Percentiles rank a stretch among this genome's conserved stretches.
Evolutionary conservation across 2,329 filamentous ascomycete species (phyloP).

Genomic region (Aspergillus sp.): DNA sequence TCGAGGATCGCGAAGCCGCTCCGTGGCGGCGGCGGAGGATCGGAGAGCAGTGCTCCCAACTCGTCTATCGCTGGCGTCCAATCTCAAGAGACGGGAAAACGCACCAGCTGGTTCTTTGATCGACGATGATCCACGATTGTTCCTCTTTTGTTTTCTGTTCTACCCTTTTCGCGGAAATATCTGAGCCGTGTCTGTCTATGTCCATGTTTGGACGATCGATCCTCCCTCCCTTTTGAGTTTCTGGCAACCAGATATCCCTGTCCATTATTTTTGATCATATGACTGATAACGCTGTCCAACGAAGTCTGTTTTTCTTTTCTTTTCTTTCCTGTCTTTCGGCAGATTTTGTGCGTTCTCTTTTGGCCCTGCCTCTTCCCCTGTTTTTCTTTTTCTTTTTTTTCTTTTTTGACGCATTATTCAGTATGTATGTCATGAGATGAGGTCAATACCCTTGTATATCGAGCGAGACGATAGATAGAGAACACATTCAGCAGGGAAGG

Average conservation of each 20-base stretch:
- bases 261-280: constrained; percentile 1
- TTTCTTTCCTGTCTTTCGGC: constrained; percentile 1
- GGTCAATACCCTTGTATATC: constrained; percentile 11
- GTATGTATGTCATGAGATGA: neutral
- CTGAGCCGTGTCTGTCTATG: constrained; percentile 4
- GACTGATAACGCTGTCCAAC: constrained; percentile 2
- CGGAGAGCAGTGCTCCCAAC: constrained; percentile 29
- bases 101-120: constrained; percentile 49
- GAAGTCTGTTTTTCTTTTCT: constrained; percentile 4
- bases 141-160: constrained; percentile 20
- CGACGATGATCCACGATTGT: constrained; percentile 31
- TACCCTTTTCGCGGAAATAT: constrained; percentile 17
- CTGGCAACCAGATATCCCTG: constrained; percentile 1
- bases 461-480: neutral
- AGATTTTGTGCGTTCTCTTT: no score
- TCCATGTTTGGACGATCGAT: no score
- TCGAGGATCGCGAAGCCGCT: constrained; percentile 58
- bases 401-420: constrained; percentile 2
- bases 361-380: no score
- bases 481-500: no score
- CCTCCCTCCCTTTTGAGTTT: neutral
- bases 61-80: constrained; percentile 43
- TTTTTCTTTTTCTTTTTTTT: neutral
- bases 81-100: constrained; percentile 61
- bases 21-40: constrained; percentile 40